phyloP scores from a whole-genome alignment of 169 alveolate genomes.

The Cryptosporidium bovis region DNA sequence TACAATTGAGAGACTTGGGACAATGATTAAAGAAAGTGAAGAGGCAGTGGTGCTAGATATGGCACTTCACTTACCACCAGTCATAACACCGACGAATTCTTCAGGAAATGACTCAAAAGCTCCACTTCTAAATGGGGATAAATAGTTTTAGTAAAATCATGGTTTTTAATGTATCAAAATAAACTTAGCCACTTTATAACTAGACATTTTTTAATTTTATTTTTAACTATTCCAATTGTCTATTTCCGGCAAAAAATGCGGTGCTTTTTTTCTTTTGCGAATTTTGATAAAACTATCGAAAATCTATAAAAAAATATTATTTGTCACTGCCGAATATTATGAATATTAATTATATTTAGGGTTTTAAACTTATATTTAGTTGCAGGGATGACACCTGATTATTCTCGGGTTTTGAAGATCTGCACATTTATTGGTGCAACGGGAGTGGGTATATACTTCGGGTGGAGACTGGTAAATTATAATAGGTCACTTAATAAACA shows the following conservation, averaged over 20 bases:
- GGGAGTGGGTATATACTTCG: conserved; percentile 40
- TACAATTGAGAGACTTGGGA: conserved; percentile 45
- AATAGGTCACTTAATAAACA: conserved; percentile 1
- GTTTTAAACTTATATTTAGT: too few relatives aligned
- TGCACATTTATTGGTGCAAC: conserved; percentile 52
- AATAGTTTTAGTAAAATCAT: neutral
- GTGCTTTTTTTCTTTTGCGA: too few relatives aligned
- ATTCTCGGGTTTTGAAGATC: neutral
- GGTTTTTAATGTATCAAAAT: neutral
- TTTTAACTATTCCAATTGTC: too few relatives aligned
- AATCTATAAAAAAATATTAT: too few relatives aligned
- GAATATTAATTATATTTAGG: too few relatives aligned
- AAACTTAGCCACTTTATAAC: too few relatives aligned
- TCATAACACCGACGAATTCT: conserved; percentile 20
- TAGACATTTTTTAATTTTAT: too few relatives aligned
- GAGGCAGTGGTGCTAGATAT: conserved; percentile 71
- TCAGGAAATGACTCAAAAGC: neutral
- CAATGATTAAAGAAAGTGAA: conserved; percentile 48
- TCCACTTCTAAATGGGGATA: conserved; percentile 18
- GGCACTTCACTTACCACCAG: conserved; percentile 74
- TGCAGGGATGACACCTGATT: neutral
- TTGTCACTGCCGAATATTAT: too few relatives aligned
- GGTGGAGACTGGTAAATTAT: conserved; percentile 31
- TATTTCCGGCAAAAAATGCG: too few relatives aligned
- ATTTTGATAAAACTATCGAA: too few relatives aligned